Evolutionary conservation across 2,329 filamentous ascomycete species (phyloP).

Genomic region (Penicillium fuscoglaucum): DNA sequence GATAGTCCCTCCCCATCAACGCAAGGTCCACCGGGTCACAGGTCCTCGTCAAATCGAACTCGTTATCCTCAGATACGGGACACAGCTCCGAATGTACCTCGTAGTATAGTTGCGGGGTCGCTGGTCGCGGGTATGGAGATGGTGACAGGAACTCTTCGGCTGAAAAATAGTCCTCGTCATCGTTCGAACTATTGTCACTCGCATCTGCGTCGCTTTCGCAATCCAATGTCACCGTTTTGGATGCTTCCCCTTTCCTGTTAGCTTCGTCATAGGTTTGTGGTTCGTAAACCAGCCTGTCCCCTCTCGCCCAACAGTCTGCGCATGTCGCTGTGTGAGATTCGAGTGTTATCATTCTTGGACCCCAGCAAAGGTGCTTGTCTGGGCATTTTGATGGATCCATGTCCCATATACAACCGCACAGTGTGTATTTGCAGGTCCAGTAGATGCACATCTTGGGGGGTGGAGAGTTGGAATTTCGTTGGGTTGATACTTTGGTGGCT

Average conservation of each 20-base stretch:
- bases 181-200: not conserved
- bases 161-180: not conserved
- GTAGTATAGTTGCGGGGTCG: conserved; percentile 1
- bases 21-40: conserved; percentile 17
- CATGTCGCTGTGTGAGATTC: conserved; percentile 18
- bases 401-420: conserved; percentile 29
- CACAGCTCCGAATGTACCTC: not conserved
- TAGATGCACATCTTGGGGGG: conserved; percentile 22
- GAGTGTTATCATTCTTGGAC: conserved; percentile 9
- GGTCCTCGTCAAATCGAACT: conserved; percentile 11
- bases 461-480: not conserved
- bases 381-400: conserved; percentile 10
- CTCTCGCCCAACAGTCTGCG: conserved; percentile 17
- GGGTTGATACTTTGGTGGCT: not conserved
- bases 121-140: not conserved
- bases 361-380: conserved; percentile 3
- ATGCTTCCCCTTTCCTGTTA: not conserved
- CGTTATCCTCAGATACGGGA: not conserved
- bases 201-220: not conserved
- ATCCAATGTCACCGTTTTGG: not conserved
- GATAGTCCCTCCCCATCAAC: conserved; percentile 14
- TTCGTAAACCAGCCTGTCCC: conserved; percentile 5
- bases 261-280: not conserved
- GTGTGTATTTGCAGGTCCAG: conserved; percentile 18
- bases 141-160: not conserved